These are phyloP conservation scores for Cyphellophora europaea DNA, from an alignment of 2,329 filamentous ascomycete genomes.

Conservation along the genomic window DNA sequence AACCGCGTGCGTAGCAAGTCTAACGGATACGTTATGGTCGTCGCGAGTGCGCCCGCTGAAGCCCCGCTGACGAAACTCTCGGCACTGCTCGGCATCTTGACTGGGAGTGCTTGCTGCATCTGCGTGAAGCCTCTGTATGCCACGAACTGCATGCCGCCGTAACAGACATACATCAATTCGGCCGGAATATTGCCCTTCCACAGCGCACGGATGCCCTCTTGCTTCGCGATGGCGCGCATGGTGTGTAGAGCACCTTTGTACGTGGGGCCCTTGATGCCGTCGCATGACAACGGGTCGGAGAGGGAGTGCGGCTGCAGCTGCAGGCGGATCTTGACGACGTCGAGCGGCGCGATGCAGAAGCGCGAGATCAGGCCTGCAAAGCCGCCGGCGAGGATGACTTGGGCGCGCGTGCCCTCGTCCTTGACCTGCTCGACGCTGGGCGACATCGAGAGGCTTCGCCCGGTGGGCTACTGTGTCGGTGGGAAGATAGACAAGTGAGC, in stretches of 20 bases:
- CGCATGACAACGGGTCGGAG: slow-evolving; percentile 59
- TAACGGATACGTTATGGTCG: slow-evolving; percentile 78
- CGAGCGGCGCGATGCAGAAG: slow-evolving; percentile 89
- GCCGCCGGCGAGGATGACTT: slow-evolving; percentile 58
- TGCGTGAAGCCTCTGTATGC: slow-evolving; percentile 70
- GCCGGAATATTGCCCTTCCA: slow-evolving; percentile 99
- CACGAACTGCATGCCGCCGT: slow-evolving; percentile 82
- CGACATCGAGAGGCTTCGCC: slow-evolving; percentile 43
- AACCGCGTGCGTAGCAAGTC: slow-evolving; percentile 91
- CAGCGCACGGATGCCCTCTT: slow-evolving; percentile 76
- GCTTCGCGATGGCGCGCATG: slow-evolving; percentile 61
- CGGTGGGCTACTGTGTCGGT: no score
- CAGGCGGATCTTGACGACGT: slow-evolving; percentile 95
- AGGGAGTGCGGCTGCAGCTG: slow-evolving; percentile 85
- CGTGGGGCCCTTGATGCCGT: slow-evolving; percentile 34
- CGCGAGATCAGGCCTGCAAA: slow-evolving; percentile 80
- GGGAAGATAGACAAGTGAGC: no score
- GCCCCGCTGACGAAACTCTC: slow-evolving; percentile 81
- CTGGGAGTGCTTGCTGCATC: slow-evolving; percentile 43
- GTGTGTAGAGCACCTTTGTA: slow-evolving; percentile 66
- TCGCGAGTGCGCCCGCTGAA: slow-evolving; percentile 70
- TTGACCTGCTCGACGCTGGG: slow-evolving; percentile 56
- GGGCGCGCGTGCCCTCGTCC: slow-evolving; percentile 61
- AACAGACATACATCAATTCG: slow-evolving; percentile 86
- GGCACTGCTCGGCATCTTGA: slow-evolving; percentile 51